Evolutionary conservation across 2,329 filamentous ascomycete genomes (phyloP), one percentile per base, ranked within the genome.

Genomic region (Hypoxylon sp.): DNA sequence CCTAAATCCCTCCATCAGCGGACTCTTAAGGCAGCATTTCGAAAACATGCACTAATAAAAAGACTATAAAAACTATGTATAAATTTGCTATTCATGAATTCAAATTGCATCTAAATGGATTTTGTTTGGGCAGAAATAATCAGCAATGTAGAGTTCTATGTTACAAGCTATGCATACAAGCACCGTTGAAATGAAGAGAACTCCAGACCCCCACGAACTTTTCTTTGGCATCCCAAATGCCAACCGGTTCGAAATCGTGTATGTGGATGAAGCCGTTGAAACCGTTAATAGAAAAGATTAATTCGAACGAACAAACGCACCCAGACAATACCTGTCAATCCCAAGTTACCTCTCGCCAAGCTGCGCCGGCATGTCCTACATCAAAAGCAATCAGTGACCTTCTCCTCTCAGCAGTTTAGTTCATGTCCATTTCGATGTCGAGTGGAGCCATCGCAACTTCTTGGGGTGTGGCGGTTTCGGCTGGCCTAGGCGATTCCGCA

Each of bases 361-460:
- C 54, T 72, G 66, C 76, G 70, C 70, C 62, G 46, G 59, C 69
- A 70, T 69, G 60, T 69, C 66, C 67, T 71, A 67, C 60, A 69
- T 52, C 67, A 63, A 59, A 66, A 70, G 57, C 65, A 68, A 71
- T 68, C 67, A 73, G 63, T 69, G 53, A 68, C 47, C 53, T 63
- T 63, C 50, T 68, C 62, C 58, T 53, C 39, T 70, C 48, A 46
- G 60, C 61, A 33, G 53, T 69, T 77, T 74, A 83, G 73, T 77
- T 81, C 80, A 83, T 81, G 66, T 82, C 81, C 80, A 83, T 82
- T 58, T 83, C 81, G 26, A 82, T 74, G 48, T 81, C 80, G 29
- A 75, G 44, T 19, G 71, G 69, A 13, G 73, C 39, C 33, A 58
- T 62, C 5, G 66, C 59, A 10, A 70, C 52, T 47, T 42, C 63